phyloP scores from a whole-genome alignment of 2,329 filamentous ascomycete species.

The Tolypocladium tropicale region DNA sequence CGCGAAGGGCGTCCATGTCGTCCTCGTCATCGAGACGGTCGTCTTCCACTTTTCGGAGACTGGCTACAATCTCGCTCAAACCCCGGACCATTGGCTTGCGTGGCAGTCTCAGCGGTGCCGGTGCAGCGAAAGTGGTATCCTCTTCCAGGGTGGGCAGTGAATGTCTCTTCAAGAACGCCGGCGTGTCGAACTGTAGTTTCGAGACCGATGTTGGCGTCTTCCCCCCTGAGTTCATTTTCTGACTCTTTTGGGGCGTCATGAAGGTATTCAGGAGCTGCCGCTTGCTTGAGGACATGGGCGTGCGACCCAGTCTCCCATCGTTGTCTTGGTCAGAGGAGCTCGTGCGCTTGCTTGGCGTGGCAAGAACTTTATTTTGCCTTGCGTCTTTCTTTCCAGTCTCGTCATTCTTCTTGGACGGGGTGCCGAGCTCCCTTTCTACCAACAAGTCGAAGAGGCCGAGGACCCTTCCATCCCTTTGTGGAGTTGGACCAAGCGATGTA shows the following conservation, averaged over 20 bases:
- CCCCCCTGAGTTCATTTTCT: slow-evolving; percentile 24
- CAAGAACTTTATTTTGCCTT: slow-evolving; percentile 13
- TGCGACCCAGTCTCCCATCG: slow-evolving; percentile 28
- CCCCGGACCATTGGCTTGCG: slow-evolving; percentile 56
- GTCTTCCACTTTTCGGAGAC: slow-evolving; percentile 59
- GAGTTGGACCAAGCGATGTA: slow-evolving; percentile 64
- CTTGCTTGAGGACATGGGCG: slow-evolving; percentile 48
- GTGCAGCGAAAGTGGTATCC: slow-evolving; percentile 37
- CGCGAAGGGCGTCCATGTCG: slow-evolving; percentile 63
- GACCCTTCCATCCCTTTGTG: slow-evolving; percentile 67
- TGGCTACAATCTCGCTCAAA: slow-evolving; percentile 64
- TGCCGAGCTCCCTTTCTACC: slow-evolving; percentile 36
- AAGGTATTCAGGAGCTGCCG: slow-evolving; percentile 53
- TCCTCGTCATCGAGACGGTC: slow-evolving; percentile 51
- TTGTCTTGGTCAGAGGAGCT: slow-evolving; percentile 16
- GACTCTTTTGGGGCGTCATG: slow-evolving; percentile 51
- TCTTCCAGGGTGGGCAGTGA: slow-evolving; percentile 45
- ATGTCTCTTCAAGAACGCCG: slow-evolving; percentile 52
- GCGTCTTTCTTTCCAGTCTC: slow-evolving; percentile 9
- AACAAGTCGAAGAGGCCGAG: slow-evolving; percentile 69
- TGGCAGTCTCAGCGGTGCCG: slow-evolving; percentile 41
- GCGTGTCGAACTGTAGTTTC: slow-evolving; percentile 55
- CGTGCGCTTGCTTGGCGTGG: slow-evolving; percentile 37
- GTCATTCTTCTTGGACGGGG: slow-evolving; percentile 34
- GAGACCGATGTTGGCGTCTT: slow-evolving; percentile 41